These are phyloP conservation scores for Paspalum notatum DNA, from an alignment of 176 grass and related monocot species.

Conservation along the genomic window DNA sequence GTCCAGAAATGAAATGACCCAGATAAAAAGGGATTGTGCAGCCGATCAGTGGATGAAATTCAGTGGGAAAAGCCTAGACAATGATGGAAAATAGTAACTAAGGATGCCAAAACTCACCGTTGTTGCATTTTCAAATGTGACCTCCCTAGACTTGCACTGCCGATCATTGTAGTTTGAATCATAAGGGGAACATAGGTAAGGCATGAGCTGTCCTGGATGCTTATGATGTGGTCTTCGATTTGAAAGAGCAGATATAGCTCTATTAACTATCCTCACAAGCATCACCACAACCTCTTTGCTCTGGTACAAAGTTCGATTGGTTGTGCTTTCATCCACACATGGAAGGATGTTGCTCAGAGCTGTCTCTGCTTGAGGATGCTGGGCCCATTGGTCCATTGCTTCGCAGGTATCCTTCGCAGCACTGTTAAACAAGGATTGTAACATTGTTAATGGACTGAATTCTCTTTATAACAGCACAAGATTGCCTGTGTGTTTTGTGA, in stretches of 20 bases:
- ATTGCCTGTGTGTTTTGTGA: neutral
- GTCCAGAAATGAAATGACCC: constrained; percentile 1
- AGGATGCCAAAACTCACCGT: constrained; percentile 46
- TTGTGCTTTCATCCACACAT: constrained; percentile 83
- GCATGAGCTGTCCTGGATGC: constrained; percentile 64
- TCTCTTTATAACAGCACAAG: constrained; percentile 12
- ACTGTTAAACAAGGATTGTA: constrained; percentile 41
- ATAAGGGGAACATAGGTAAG: constrained; percentile 87
- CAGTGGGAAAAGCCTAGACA: neutral
- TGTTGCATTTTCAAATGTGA: constrained; percentile 71
- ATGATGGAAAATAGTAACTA: constrained; percentile 14
- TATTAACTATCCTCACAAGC: constrained; percentile 77
- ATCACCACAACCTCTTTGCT: constrained; percentile 77
- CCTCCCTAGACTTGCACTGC: constrained; percentile 67
- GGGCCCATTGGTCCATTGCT: constrained; percentile 90
- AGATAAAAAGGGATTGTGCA: neutral
- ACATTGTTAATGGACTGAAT: constrained; percentile 23
- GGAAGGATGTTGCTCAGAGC: constrained; percentile 87
- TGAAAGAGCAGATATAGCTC: constrained; percentile 67
- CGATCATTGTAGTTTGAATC: constrained; percentile 60
- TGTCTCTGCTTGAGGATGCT: constrained; percentile 82
- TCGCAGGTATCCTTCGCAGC: constrained; percentile 76
- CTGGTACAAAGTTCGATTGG: constrained; percentile 86
- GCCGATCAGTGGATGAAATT: neutral
- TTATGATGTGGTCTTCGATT: constrained; percentile 54